phyloP scores from a whole-genome alignment of 164 flowering plant species.

The Malania oleifera region DNA sequence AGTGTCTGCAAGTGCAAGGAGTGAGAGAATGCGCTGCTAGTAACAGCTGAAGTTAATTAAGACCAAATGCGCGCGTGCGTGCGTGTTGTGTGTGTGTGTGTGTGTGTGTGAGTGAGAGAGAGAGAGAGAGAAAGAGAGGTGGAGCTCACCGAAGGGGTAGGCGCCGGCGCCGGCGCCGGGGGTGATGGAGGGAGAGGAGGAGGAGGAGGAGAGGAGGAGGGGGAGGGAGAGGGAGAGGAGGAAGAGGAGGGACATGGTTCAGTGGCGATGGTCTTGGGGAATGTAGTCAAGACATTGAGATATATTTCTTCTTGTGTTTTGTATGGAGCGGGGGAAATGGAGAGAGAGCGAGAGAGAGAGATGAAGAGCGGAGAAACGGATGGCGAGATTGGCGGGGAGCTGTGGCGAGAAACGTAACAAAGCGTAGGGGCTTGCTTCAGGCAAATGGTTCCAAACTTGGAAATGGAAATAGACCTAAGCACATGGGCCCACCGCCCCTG shows the following conservation, averaged over 20 bases:
- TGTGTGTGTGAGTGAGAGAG: background rate
- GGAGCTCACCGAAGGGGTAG: slow-evolving; percentile 24
- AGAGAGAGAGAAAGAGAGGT: background rate
- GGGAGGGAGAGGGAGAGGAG: slow-evolving; percentile 18
- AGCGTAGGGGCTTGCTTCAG: no score
- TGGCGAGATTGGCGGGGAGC: slow-evolving; percentile 33
- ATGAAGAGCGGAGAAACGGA: background rate
- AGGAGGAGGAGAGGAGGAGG: slow-evolving; percentile 11
- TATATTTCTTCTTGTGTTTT: no score
- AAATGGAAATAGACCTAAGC: no score
- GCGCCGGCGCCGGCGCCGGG: no score
- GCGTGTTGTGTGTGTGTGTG: no score
- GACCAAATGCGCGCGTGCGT: no score
- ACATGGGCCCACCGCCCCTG: no score
- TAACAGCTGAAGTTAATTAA: slow-evolving; percentile 13
- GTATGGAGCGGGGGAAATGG: background rate
- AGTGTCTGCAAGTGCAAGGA: slow-evolving; percentile 31
- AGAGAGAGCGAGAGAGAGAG: background rate
- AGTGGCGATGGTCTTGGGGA: background rate
- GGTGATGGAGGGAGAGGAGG: slow-evolving; percentile 6
- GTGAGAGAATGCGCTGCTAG: background rate
- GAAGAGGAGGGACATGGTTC: slow-evolving; percentile 25
- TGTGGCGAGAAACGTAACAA: no score
- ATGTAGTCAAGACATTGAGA: no score
- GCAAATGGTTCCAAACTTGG: no score